A percentile compares a stretch with the other conserved stretches of the same genome.
Conservation (phyloP, 176 grass and related monocot species). For the Zea luxurians region DNA sequence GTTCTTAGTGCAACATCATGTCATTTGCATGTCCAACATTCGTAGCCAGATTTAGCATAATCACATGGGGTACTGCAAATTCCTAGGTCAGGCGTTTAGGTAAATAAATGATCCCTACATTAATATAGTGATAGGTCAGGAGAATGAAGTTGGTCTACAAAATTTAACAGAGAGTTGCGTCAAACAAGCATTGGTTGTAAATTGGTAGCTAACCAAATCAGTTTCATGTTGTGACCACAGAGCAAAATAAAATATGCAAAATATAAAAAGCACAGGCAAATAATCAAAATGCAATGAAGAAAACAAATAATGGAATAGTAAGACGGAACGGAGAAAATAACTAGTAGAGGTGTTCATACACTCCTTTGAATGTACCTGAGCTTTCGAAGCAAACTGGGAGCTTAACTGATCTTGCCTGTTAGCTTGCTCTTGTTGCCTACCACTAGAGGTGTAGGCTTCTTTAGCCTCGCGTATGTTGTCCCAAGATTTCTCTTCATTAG, state of each 20-base stretch:
- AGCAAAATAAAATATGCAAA: constrained; percentile 25
- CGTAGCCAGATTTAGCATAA: background rate
- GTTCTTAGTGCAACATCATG: background rate
- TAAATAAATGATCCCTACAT: background rate
- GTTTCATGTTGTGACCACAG: background rate
- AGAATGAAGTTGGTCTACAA: constrained; percentile 11
- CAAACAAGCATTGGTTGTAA: background rate
- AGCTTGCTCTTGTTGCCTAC: constrained; percentile 59
- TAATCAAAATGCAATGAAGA: background rate
- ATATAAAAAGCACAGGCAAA: constrained; percentile 14
- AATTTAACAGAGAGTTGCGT: background rate
- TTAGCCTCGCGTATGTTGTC: constrained; percentile 75
- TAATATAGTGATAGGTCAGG: background rate
- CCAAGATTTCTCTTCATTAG: constrained; percentile 83
- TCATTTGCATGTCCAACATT: background rate
- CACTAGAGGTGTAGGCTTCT: constrained; percentile 53
- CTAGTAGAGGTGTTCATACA: background rate
- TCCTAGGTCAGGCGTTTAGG: background rate
- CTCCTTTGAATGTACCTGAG: constrained; percentile 51
- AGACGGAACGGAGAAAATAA: constrained; percentile 15
- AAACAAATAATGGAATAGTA: background rate
- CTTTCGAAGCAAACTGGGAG: constrained; percentile 53
- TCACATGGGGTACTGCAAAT: constrained; percentile 4
- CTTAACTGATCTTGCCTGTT: constrained; percentile 65
- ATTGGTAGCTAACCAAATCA: background rate